Evolutionary conservation across 2,329 filamentous ascomycete genomes (phyloP).

Genomic region (Fusarium sp.): DNA sequence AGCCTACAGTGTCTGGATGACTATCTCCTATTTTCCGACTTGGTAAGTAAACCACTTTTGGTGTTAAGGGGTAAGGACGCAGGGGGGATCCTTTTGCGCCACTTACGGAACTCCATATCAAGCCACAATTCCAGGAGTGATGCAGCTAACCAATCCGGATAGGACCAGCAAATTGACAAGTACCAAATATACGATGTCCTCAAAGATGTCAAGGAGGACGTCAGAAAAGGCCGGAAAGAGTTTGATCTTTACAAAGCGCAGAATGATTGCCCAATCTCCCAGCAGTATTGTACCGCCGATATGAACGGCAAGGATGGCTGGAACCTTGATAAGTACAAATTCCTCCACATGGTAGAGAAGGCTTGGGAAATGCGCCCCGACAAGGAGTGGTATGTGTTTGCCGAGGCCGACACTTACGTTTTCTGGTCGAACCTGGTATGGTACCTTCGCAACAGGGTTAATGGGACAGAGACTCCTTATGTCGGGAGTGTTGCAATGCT

Average conservation of each 20-base stretch:
- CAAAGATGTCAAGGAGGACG: slow-evolving; percentile 52
- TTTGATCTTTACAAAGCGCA: slow-evolving; percentile 61
- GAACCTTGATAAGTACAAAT: slow-evolving; percentile 72
- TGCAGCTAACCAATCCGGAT: slow-evolving; percentile 15
- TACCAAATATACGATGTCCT: slow-evolving; percentile 58
- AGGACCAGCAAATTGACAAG: slow-evolving; percentile 63
- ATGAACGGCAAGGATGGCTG: slow-evolving; percentile 54
- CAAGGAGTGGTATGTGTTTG: slow-evolving; percentile 69
- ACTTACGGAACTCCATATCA: slow-evolving; percentile 13
- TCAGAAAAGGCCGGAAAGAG: slow-evolving; percentile 54
- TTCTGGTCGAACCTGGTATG: slow-evolving; percentile 65
- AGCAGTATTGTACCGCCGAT: slow-evolving; percentile 56
- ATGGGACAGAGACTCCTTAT: slow-evolving; percentile 59
- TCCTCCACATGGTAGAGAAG: slow-evolving; percentile 67
- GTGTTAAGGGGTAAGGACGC: not conserved
- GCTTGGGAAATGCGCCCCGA: slow-evolving; percentile 65
- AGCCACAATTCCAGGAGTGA: slow-evolving; percentile 1
- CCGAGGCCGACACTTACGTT: slow-evolving; percentile 69
- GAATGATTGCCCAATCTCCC: slow-evolving; percentile 59
- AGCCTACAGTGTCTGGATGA: slow-evolving; percentile 65
- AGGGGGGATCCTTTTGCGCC: not conserved
- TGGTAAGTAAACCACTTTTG: slow-evolving; percentile 49
- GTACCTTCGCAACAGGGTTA: slow-evolving; percentile 59
- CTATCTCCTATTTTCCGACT: slow-evolving; percentile 68
- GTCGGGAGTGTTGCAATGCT: slow-evolving; percentile 64